A percentile compares a stretch with the other conserved stretches of the same genome.
Conservation (phyloP, 2,329 filamentous ascomycete genomes). For the Colletotrichum tamarilloi region DNA sequence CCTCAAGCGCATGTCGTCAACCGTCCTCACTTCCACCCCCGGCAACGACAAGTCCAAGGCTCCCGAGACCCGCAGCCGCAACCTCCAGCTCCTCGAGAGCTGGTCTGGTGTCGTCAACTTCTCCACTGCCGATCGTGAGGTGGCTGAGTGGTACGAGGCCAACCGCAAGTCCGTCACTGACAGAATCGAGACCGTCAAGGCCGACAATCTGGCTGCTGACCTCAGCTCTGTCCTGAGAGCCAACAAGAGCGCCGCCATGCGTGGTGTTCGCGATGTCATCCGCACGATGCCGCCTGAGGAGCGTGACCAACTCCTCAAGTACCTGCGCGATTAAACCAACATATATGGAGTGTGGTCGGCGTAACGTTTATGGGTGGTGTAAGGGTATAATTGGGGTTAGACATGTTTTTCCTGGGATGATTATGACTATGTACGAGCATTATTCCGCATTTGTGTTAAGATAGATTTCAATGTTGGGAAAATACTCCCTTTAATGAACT, state of each 20-base stretch:
- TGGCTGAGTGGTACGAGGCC: conserved; percentile 96
- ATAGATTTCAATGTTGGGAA: conserved; percentile 28
- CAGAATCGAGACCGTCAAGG: conserved; percentile 87
- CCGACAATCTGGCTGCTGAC: conserved; percentile 69
- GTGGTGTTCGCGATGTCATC: conserved; percentile 87
- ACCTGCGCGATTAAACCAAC: conserved; percentile 56
- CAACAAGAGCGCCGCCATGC: conserved; percentile 76
- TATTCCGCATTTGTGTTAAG: conserved; percentile 23
- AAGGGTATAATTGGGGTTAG: conserved; percentile 13
- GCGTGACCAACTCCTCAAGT: conserved; percentile 82
- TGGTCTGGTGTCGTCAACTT: conserved; percentile 87
- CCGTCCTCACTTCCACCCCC: conserved; percentile 49
- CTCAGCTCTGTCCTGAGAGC: conserved; percentile 56
- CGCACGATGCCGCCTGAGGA: conserved; percentile 89
- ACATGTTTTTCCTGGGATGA: conserved; percentile 22
- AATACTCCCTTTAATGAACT: conserved; percentile 11
- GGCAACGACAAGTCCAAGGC: conserved; percentile 54
- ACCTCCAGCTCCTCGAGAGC: conserved; percentile 81
- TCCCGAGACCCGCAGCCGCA: conserved; percentile 68
- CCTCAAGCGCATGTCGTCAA: conserved; percentile 82
- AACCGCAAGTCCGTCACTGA: conserved; percentile 85
- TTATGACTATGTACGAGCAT: conserved; percentile 35
- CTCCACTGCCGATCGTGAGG: conserved; percentile 81
- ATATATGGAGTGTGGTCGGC: neutral
- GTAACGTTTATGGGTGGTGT: conserved; percentile 4